These are phyloP conservation scores for Maudiozyma humilis DNA, from an alignment of 1,139 yeast species.

Conservation along the genomic window DNA sequence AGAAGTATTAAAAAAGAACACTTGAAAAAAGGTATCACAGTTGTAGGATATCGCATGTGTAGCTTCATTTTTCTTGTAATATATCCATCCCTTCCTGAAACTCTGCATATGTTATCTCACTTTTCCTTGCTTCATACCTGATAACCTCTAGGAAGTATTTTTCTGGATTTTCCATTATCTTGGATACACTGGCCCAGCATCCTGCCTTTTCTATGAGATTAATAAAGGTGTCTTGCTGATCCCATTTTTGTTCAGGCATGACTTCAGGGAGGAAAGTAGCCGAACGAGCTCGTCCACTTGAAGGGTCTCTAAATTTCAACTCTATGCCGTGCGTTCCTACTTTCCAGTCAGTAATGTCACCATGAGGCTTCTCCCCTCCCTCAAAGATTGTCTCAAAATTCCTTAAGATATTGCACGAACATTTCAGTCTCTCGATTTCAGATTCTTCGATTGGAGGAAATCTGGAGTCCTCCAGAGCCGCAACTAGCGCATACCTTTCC, in stretches of 20 bases:
- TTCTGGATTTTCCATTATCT: constrained; percentile 21
- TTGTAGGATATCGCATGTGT: not conserved
- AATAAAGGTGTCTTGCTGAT: constrained; percentile 56
- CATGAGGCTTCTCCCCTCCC: constrained; percentile 11
- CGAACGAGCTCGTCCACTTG: constrained; percentile 35
- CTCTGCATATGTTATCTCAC: constrained; percentile 21
- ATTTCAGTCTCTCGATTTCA: constrained; percentile 46
- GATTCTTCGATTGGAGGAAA: constrained; percentile 52
- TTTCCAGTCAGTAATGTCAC: constrained; percentile 44
- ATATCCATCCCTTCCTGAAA: constrained; percentile 12
- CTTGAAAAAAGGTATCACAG: not conserved
- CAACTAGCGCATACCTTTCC: constrained; percentile 50
- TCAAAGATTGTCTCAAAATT: constrained; percentile 24
- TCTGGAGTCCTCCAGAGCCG: constrained; percentile 72
- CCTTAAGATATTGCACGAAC: constrained; percentile 34
- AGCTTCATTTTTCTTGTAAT: not conserved
- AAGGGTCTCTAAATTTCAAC: constrained; percentile 38
- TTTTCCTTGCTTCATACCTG: constrained; percentile 28
- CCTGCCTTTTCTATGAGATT: constrained; percentile 65
- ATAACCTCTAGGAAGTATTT: constrained; percentile 26
- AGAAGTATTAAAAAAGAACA: not conserved
- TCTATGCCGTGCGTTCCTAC: constrained; percentile 78
- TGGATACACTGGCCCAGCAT: constrained; percentile 12
- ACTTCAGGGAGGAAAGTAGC: constrained; percentile 91
- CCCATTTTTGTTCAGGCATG: constrained; percentile 86